phyloP scores from a whole-genome alignment of 2,329 filamentous ascomycete genomes.

The Pseudogymnoascus sp. region DNA sequence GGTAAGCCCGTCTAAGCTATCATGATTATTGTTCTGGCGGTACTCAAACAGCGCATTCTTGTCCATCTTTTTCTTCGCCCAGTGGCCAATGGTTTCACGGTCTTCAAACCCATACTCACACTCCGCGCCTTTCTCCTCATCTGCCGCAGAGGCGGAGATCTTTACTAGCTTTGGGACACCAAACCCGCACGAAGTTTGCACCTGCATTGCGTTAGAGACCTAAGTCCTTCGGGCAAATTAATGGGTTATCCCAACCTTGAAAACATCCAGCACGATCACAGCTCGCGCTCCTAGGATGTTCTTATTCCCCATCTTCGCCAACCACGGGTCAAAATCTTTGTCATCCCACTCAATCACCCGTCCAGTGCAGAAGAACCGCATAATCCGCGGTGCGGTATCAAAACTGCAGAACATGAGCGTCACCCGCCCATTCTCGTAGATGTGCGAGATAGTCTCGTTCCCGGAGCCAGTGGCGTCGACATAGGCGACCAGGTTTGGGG shows the following conservation, averaged over 20 bases:
- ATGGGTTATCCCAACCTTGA: constrained; percentile 36
- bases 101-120: constrained; percentile 37
- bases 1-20: constrained; percentile 50
- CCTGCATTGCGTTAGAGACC: constrained; percentile 22
- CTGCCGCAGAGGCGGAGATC: constrained; percentile 18
- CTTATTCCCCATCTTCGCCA: constrained; percentile 37
- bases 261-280: constrained; percentile 52
- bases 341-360: constrained; percentile 52
- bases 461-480: constrained; percentile 68
- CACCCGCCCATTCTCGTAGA: constrained; percentile 67
- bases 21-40: constrained; percentile 45
- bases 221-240: not conserved
- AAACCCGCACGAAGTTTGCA: constrained; percentile 59
- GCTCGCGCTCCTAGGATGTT: constrained; percentile 45
- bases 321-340: constrained; percentile 37
- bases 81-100: constrained; percentile 47
- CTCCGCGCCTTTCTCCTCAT: constrained; percentile 26
- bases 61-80: constrained; percentile 40
- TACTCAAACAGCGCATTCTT: constrained; percentile 45
- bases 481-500: constrained; percentile 51
- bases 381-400: constrained; percentile 48
- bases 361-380: constrained; percentile 54
- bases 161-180: constrained; percentile 46
- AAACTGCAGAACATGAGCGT: constrained; percentile 69
- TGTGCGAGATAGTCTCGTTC: constrained; percentile 65